Percentiles rank a stretch among this genome's conserved stretches.
phyloP scores from a whole-genome alignment of 2,329 filamentous ascomycete genomes.

The Hirsutella rhossiliensis region DNA sequence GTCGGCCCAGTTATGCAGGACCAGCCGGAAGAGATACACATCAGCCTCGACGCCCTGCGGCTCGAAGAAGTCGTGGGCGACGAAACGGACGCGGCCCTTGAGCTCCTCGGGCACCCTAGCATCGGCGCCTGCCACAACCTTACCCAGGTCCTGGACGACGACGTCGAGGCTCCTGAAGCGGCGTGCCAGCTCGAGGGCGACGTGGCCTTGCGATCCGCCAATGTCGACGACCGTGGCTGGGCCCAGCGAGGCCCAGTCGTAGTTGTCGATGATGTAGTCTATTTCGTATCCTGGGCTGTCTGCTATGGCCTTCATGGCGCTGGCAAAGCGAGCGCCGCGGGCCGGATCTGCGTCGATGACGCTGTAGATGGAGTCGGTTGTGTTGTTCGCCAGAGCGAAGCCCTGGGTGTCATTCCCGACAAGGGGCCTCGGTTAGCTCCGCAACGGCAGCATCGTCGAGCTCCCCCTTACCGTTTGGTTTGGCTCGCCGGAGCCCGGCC shows the following conservation, averaged over 20 bases:
- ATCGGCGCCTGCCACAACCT: slow-evolving; percentile 21
- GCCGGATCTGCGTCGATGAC: slow-evolving; percentile 14
- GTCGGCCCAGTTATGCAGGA: slow-evolving; percentile 45
- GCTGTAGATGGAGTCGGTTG: slow-evolving; percentile 12
- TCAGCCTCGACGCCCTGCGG: slow-evolving; percentile 28
- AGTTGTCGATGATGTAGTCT: slow-evolving; percentile 9
- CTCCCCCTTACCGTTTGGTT: slow-evolving; percentile 17
- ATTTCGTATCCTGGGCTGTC: slow-evolving; percentile 10
- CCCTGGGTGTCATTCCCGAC: slow-evolving; percentile 15
- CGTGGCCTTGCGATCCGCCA: slow-evolving; percentile 29
- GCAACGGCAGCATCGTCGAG: background rate
- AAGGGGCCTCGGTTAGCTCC: background rate
- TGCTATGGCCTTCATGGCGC: slow-evolving; percentile 18
- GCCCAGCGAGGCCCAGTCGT: slow-evolving; percentile 12
- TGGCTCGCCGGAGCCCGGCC: slow-evolving; percentile 21
- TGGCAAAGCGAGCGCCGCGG: slow-evolving; percentile 15
- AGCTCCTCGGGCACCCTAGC: slow-evolving; percentile 21
- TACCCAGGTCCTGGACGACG: slow-evolving; percentile 31
- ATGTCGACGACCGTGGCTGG: slow-evolving; percentile 17
- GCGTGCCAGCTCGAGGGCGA: slow-evolving; percentile 26
- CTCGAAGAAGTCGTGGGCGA: slow-evolving; percentile 25
- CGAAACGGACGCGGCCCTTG: slow-evolving; percentile 20
- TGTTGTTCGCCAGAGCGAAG: slow-evolving; percentile 3
- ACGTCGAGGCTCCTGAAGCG: slow-evolving; percentile 27
- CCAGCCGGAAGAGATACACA: slow-evolving; percentile 39